Conservation (phyloP, 129 eudicot species). For the Tagetes erecta region DNA sequence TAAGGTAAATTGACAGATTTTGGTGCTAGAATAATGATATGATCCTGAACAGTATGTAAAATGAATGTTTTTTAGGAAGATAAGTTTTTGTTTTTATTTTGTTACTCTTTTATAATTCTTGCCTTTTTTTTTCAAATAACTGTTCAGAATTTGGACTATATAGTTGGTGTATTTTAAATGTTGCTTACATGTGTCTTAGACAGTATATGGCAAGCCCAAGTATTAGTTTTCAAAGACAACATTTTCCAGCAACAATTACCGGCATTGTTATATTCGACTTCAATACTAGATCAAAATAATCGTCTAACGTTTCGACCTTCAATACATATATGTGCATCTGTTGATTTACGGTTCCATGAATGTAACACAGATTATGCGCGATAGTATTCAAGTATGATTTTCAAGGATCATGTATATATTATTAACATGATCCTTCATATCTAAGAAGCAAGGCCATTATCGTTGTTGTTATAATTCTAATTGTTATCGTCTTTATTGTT, state of each 20-base stretch:
- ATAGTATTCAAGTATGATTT: slow-evolving; percentile 25
- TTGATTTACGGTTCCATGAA: background rate
- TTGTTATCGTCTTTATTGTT: too few species aligned
- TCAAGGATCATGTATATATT: slow-evolving; percentile 53
- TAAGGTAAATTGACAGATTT: slow-evolving; percentile 13
- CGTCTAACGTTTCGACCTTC: too few species aligned
- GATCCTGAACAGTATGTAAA: slow-evolving; percentile 15
- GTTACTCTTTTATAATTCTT: background rate
- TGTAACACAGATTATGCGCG: background rate
- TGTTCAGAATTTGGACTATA: background rate
- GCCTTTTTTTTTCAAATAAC: background rate
- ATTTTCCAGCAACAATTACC: too few species aligned
- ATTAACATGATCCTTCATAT: too few species aligned
- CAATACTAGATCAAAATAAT: background rate
- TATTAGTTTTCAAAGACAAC: background rate
- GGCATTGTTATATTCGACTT: background rate
- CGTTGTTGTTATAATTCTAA: too few species aligned
- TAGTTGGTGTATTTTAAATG: too few species aligned
- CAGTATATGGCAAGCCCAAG: background rate
- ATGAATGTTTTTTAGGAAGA: slow-evolving; percentile 1
- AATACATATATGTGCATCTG: background rate
- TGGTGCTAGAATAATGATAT: slow-evolving; percentile 19
- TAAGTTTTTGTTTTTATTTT: background rate
- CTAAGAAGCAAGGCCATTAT: too few species aligned
- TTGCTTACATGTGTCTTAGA: background rate